Evolutionary conservation across 1,284 basidiomycete species (phyloP), one percentile per base, ranked within the genome.

Genomic region (Wolfiporia cocos): DNA sequence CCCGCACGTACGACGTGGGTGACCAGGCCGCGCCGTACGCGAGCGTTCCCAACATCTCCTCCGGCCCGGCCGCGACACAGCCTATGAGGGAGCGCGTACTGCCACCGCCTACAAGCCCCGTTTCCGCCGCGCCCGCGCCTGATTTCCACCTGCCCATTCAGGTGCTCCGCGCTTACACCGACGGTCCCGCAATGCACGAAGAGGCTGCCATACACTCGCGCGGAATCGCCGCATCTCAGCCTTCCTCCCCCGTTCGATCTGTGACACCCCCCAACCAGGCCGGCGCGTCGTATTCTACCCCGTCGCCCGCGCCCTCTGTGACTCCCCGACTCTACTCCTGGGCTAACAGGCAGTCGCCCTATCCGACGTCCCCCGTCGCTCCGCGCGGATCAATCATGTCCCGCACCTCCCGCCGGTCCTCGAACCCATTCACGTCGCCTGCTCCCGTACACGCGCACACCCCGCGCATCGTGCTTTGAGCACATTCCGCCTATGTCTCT

Each of bases 311-410:
- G n/a, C 57, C 57, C 2, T 46, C 57, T 11, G 52, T 60, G 23
- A 58, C 55, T 15, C 58, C 56, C 5, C 40, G 54, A 17, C 48
- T 58, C 6, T 57, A 54, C 46, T 49, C 48, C 15, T 56, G 58
- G 57, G 41, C 43, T 38, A 46, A 39, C 23, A 39, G 14, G 15
- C 37, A 14, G 34, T 32, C 20, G 41, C 47, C 32, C 33, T 46
- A n/a, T 47, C 44, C 50, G 3, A 24, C 34, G n/a, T 40, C 43
- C 14, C 41, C 44, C 28, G n/a, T n/a, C n/a, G 38, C 41, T 10
- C 51, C 50, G 17, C n/a, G 42, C 6, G 52, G 55, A 29, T 58
- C 58, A 3, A 53, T 63, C 32, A 50, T 17, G 53, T 59, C n/a
- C 49, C 56, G 10, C 57, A 59, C 46, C 56, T 61, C 42, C 20